These are phyloP conservation scores for Dissoconium aciculare DNA, from an alignment of 2,329 filamentous ascomycete genomes.

Conservation along the genomic window DNA sequence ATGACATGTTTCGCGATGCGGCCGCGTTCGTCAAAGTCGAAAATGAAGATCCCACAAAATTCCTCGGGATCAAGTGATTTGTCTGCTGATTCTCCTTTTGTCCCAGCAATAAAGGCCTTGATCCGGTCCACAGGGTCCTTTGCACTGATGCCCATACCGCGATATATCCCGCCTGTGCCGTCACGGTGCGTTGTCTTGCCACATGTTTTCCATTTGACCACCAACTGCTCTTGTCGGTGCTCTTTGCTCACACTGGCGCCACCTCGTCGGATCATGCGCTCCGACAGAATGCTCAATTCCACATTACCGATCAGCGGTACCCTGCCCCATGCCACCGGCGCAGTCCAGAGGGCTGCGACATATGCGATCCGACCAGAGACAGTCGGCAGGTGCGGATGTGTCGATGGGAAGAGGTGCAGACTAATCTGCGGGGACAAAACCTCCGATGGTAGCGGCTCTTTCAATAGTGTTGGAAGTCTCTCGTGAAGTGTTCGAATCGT, in stretches of 20 bases:
- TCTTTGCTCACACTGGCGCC: constrained; percentile 26
- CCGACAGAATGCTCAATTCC: constrained; percentile 69
- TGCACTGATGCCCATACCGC: constrained; percentile 20
- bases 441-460: constrained; percentile 45
- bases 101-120: constrained; percentile 39
- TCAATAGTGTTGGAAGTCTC: constrained; percentile 45
- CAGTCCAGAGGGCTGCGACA: constrained; percentile 86
- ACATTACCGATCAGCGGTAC: constrained; percentile 86
- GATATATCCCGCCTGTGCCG: constrained; percentile 32
- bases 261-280: constrained; percentile 60
- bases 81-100: background rate
- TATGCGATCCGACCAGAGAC: constrained; percentile 85
- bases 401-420: constrained; percentile 53
- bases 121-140: constrained; percentile 40
- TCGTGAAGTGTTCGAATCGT: constrained; percentile 48
- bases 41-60: constrained; percentile 85
- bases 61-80: constrained; percentile 8
- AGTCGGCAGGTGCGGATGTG: constrained; percentile 77
- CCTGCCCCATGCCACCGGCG: constrained; percentile 87
- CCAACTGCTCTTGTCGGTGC: constrained; percentile 55
- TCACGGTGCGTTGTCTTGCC: constrained; percentile 35
- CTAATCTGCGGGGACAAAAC: constrained; percentile 48
- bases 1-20: constrained; percentile 79
- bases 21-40: constrained; percentile 83
- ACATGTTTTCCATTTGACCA: constrained; percentile 76